Conservation (phyloP, 106 monocot species). For the Xerophyta viscosa region DNA sequence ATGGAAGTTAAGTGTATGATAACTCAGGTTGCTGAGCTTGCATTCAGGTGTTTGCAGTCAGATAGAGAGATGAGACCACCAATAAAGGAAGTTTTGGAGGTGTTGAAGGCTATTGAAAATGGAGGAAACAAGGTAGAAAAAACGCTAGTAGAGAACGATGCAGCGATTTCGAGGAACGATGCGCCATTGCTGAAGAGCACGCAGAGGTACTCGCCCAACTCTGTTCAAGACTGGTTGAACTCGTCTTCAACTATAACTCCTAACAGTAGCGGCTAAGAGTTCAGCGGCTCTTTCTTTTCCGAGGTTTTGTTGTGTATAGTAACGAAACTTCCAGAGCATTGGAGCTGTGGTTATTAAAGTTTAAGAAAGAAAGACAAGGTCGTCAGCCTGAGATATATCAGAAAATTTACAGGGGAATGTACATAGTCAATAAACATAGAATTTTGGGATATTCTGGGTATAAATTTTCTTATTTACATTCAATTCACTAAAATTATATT, state of each 20-base stretch:
- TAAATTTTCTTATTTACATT: no score
- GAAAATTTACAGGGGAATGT: no score
- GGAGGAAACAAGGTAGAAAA: neutral
- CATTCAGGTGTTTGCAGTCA: constrained; percentile 41
- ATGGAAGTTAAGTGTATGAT: constrained; percentile 24
- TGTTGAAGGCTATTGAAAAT: constrained; percentile 11
- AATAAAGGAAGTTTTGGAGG: constrained; percentile 45
- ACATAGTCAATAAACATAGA: no score
- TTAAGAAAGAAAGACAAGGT: no score
- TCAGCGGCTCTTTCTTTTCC: neutral
- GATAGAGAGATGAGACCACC: constrained; percentile 37
- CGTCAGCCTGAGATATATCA: no score
- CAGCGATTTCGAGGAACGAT: neutral
- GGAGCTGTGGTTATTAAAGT: no score
- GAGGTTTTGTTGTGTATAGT: neutral
- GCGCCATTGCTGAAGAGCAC: neutral
- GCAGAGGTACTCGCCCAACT: constrained; percentile 6
- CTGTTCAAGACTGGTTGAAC: constrained; percentile 12
- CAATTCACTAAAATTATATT: no score
- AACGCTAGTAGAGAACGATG: no score
- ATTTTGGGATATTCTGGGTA: no score
- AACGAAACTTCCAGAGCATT: no score
- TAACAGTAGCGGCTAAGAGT: neutral
- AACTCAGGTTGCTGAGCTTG: constrained; percentile 39
- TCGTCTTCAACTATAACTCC: neutral